These are phyloP conservation scores for Sporothrix brasiliensis DNA, from an alignment of 2,329 filamentous ascomycete genomes.

Conservation along the genomic window DNA sequence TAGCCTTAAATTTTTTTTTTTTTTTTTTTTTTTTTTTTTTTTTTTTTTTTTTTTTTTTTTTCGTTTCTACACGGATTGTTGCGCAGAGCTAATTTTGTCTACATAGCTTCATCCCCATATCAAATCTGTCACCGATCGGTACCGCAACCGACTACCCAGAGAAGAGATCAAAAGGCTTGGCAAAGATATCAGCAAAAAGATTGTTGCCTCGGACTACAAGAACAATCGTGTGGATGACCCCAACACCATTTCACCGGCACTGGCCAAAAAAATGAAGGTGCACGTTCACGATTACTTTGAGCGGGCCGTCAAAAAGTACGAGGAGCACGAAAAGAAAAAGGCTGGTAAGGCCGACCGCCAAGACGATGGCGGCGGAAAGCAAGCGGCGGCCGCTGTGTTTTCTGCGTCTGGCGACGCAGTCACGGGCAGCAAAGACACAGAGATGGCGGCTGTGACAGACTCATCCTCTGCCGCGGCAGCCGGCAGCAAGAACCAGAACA, in stretches of 20 bases:
- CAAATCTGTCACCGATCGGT: conserved; percentile 84
- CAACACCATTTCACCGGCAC: conserved; percentile 71
- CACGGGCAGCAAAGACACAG: background rate
- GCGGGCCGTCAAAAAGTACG: conserved; percentile 77
- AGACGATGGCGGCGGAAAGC: background rate
- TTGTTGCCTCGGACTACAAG: conserved; percentile 90
- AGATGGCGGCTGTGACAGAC: conserved; percentile 2
- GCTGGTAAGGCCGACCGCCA: conserved; percentile 44
- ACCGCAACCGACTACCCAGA: conserved; percentile 80
- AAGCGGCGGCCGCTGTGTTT: background rate
- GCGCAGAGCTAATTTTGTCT: conserved; percentile 12
- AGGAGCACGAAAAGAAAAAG: conserved; percentile 67
- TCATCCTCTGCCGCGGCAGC: conserved; percentile 35
- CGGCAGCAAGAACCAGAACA: background rate
- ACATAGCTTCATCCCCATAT: conserved; percentile 77
- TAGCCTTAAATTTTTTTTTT: background rate
- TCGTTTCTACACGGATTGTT: too few relatives aligned
- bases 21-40: background rate
- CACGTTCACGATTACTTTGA: conserved; percentile 86
- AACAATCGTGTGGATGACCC: conserved; percentile 84
- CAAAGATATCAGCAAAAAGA: conserved; percentile 77
- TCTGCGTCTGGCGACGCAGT: background rate
- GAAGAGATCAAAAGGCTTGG: conserved; percentile 69
- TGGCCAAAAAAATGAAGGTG: conserved; percentile 78
- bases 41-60: background rate